Conservation (phyloP, 2,329 filamentous ascomycete species). For the Niveomyces coronatus region DNA sequence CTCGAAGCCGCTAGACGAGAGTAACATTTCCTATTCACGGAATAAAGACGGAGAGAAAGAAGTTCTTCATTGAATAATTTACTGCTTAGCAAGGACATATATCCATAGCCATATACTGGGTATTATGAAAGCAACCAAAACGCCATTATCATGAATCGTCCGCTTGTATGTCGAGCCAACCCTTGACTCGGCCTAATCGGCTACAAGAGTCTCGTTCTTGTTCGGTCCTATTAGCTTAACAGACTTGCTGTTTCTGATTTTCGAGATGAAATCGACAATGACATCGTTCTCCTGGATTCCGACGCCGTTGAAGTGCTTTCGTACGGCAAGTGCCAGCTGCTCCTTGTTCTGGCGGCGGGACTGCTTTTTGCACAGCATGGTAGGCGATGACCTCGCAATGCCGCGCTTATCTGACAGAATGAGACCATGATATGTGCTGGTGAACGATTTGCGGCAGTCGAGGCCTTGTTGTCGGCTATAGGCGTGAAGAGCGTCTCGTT, state of each 20-base stretch:
- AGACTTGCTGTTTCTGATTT: slow-evolving; percentile 34
- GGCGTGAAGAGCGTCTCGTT: slow-evolving; percentile 56
- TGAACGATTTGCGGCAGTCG: slow-evolving; percentile 60
- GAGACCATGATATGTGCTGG: slow-evolving; percentile 49
- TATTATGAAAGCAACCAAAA: slow-evolving; percentile 9
- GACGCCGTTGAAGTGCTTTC: slow-evolving; percentile 75
- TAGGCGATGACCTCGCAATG: slow-evolving; percentile 64
- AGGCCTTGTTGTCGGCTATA: slow-evolving; percentile 68
- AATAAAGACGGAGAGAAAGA: no score
- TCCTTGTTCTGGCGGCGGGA: slow-evolving; percentile 61
- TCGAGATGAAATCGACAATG: slow-evolving; percentile 70
- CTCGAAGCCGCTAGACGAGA: no score
- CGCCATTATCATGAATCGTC: slow-evolving; percentile 10
- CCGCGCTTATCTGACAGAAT: slow-evolving; percentile 50
- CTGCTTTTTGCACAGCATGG: slow-evolving; percentile 57
- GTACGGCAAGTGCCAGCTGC: slow-evolving; percentile 58
- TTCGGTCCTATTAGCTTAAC: slow-evolving; percentile 18
- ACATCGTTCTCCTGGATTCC: slow-evolving; percentile 75
- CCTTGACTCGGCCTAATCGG: slow-evolving; percentile 1
- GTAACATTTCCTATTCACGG: no score
- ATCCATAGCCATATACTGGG: no score
- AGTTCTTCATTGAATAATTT: no score
- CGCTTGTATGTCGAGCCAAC: neutral
- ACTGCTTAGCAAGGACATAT: no score
- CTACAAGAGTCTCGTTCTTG: slow-evolving; percentile 11